Conservation (phyloP, 176 grass and related monocot species). For the Olyra latifolia region DNA sequence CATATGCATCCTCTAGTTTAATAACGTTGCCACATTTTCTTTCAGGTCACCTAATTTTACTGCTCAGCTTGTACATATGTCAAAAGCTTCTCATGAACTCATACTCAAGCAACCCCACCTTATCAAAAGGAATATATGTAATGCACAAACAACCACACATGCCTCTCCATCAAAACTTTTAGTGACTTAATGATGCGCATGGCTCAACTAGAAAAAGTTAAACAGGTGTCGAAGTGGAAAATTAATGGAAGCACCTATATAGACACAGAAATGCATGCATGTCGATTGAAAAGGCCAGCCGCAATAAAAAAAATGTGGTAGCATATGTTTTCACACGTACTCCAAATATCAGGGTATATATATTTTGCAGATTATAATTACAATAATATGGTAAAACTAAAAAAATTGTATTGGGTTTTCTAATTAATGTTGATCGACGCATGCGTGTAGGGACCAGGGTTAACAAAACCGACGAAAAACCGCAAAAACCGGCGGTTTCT, state of each 20-base stretch:
- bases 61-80: not conserved
- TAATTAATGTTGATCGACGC: too few species aligned
- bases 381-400: not conserved
- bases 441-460: too few species aligned
- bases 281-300: constrained; percentile 1
- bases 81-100: constrained; percentile 25
- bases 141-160: constrained; percentile 29
- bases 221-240: not conserved
- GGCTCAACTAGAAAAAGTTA: constrained; percentile 46
- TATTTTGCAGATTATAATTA: not conserved
- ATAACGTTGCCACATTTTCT: not conserved
- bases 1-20: not conserved
- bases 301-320: not conserved
- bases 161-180: constrained; percentile 30
- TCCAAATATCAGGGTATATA: not conserved
- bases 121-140: constrained; percentile 19
- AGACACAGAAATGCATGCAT: not conserved
- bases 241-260: not conserved
- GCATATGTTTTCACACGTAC: not conserved
- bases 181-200: constrained; percentile 26
- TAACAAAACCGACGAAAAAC: too few species aligned
- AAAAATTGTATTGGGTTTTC: not conserved
- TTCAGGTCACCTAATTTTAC: not conserved
- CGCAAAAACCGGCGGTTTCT: too few species aligned
- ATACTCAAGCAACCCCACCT: constrained; percentile 9